Base-by-base conservation (phyloP, 2,329 filamentous ascomycete species). In the Cyclaneusma minus region DNA sequence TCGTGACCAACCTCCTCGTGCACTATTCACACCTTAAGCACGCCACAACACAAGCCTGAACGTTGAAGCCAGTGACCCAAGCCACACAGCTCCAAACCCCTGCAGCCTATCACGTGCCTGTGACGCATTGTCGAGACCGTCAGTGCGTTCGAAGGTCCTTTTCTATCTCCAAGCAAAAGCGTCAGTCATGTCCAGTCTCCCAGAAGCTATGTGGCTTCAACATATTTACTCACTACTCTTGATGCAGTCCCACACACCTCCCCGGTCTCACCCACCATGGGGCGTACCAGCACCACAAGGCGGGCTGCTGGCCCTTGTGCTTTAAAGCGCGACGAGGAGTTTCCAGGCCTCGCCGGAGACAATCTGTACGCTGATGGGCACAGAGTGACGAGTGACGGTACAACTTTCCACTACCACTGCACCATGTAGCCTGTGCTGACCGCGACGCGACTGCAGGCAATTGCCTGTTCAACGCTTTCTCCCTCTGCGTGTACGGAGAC, bases 391-490 rank as follows among this genome's bases (percentile, higher is more conserved):
- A n/a, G 69, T 32, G 70, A 76, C 51, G 71, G 72, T 70, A 60
- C 29, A 18, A 12, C 28, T 24, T 31, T 30, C 27, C 17, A 22
- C 35, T 33, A 33, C 34, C 21, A 21, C 24, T 15, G 27, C 24
- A 26, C 43, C 44, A 33, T 45, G 32, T 35, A 19, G 16, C n/a
- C n/a, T n/a, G n/a, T n/a, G n/a, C n/a, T n/a, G n/a, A n/a, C n/a
- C n/a, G n/a, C n/a, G n/a, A n/a, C n/a, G 16, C 21, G 21, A 30
- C 31, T 31, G 21, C 37, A 77, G 73, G 71, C 38, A 77, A 77
- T 52, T 78, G 73, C 48, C 61, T 78, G 19, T 78, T 77, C 54
- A 68, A 71, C 48, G 70, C 70, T 34, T 56, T 77, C 20, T 71
- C 68, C 35, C 69, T 77, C 44, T 70, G 79, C 54, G 48, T 78